Evolutionary conservation across 176 grass and related monocot species (phyloP).

Genomic region (Bonia amplexicaulis): DNA sequence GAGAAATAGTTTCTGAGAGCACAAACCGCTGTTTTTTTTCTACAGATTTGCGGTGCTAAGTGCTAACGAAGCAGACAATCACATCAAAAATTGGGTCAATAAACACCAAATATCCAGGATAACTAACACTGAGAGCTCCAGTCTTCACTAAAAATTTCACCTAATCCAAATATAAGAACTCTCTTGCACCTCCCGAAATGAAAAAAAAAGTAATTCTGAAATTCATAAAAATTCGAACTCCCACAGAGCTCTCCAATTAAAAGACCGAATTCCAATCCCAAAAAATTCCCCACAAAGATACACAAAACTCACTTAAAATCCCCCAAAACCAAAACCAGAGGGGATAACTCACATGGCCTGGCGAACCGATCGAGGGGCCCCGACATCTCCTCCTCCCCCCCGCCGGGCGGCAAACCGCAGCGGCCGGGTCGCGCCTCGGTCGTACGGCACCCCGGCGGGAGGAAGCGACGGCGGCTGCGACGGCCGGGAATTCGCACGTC

Average conservation of each 20-base stretch:
- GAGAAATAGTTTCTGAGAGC: not conserved
- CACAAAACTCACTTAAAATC: not conserved
- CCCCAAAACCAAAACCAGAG: not conserved
- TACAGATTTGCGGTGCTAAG: not conserved
- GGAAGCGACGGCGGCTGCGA: not conserved
- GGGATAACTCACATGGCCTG: slow-evolving; percentile 25
- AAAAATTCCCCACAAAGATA: not conserved
- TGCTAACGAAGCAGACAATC: not conserved
- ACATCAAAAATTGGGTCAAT: not conserved
- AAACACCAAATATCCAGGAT: not conserved
- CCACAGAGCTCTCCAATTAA: not conserved
- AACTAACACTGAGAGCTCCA: not conserved
- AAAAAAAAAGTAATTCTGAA: not conserved
- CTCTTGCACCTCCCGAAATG: not conserved
- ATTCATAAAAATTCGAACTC: not conserved
- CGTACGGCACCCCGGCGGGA: not conserved
- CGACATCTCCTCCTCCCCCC: slow-evolving; percentile 17
- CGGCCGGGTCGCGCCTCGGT: not conserved
- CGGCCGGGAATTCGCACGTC: not conserved
- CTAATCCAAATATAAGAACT: not conserved
- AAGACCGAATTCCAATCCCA: not conserved
- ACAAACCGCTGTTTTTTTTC: not conserved
- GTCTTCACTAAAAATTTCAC: not conserved
- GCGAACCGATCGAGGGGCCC: slow-evolving; percentile 39
- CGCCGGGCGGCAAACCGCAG: not conserved